These are phyloP conservation scores for Crucihimalaya himalaica DNA, from an alignment of 345 rosid species.

Conservation along the genomic window DNA sequence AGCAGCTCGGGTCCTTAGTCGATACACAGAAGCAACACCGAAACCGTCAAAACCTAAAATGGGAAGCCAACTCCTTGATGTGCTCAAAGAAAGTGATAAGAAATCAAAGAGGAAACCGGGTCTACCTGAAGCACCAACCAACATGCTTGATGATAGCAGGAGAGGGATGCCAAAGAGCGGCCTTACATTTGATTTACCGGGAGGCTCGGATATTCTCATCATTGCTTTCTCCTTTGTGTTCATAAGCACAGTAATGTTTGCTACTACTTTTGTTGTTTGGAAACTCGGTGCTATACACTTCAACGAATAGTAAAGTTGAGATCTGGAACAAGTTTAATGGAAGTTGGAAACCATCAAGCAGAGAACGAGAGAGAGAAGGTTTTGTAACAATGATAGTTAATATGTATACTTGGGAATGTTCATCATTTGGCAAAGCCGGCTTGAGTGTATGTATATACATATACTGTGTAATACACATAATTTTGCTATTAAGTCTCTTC, in stretches of 20 bases:
- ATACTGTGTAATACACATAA: constrained; percentile 9
- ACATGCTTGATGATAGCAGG: constrained; percentile 84
- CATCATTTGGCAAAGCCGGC: background rate
- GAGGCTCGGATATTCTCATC: constrained; percentile 68
- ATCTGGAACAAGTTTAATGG: constrained; percentile 6
- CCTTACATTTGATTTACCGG: constrained; percentile 75
- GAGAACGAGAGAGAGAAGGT: background rate
- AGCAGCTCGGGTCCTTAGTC: constrained; percentile 81
- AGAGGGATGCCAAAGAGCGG: constrained; percentile 82
- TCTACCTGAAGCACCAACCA: constrained; percentile 85
- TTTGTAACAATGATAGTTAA: background rate
- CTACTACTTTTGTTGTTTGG: constrained; percentile 86
- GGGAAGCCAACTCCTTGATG: constrained; percentile 78
- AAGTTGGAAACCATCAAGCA: background rate
- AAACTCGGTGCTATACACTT: constrained; percentile 93
- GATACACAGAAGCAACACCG: constrained; percentile 57
- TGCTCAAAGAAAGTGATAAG: constrained; percentile 69
- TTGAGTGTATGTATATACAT: constrained; percentile 11
- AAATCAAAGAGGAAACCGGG: constrained; percentile 69
- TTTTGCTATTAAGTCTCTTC: constrained; percentile 14
- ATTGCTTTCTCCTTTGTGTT: constrained; percentile 70
- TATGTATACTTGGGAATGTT: background rate
- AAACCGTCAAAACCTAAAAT: constrained; percentile 58
- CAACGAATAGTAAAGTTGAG: constrained; percentile 53
- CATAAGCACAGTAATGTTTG: constrained; percentile 86